These are phyloP conservation scores for Orbilia brochopaga DNA, from an alignment of 2,329 filamentous ascomycete genomes.

Conservation along the genomic window DNA sequence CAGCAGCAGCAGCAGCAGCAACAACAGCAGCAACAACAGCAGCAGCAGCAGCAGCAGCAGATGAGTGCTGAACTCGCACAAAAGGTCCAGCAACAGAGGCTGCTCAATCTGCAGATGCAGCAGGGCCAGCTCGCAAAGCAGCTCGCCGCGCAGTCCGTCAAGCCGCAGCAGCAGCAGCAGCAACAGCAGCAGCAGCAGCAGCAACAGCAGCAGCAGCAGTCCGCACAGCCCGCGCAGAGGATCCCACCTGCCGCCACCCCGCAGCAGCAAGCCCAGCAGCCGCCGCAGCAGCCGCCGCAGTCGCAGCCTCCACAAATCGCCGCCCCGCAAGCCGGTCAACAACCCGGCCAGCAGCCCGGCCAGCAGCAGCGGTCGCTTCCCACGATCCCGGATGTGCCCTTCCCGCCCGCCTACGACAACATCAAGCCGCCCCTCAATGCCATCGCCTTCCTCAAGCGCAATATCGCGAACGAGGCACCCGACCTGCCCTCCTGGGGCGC, in stretches of 20 bases:
- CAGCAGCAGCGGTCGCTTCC: constrained; percentile 18
- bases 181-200: not conserved
- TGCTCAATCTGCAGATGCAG: constrained; percentile 18
- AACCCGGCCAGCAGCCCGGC: not conserved
- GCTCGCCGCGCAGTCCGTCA: constrained; percentile 16
- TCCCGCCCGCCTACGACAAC: constrained; percentile 24
- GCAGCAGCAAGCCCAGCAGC: constrained; percentile 7
- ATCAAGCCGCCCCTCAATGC: constrained; percentile 38
- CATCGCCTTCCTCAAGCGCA: constrained; percentile 29
- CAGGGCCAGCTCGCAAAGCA: constrained; percentile 11
- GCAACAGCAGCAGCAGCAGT: not conserved
- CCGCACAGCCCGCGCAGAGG: not conserved
- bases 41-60: no score
- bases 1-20: constrained; percentile 10
- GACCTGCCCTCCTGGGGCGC: constrained; percentile 30
- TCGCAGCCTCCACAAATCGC: constrained; percentile 8
- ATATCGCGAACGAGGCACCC: constrained; percentile 24
- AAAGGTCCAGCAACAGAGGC: constrained; percentile 26
- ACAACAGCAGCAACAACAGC: constrained; percentile 26
- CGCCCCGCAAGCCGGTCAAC: constrained; percentile 4
- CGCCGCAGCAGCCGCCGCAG: constrained; percentile 9
- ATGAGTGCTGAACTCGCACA: constrained; percentile 27
- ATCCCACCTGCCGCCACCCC: constrained; percentile 3
- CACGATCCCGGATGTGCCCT: constrained; percentile 31
- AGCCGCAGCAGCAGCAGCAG: not conserved